Evolutionary conservation across 345 rosid genomes (phyloP), one percentile per base, ranked within the genome.

Genomic region (Corymbia maculata): DNA sequence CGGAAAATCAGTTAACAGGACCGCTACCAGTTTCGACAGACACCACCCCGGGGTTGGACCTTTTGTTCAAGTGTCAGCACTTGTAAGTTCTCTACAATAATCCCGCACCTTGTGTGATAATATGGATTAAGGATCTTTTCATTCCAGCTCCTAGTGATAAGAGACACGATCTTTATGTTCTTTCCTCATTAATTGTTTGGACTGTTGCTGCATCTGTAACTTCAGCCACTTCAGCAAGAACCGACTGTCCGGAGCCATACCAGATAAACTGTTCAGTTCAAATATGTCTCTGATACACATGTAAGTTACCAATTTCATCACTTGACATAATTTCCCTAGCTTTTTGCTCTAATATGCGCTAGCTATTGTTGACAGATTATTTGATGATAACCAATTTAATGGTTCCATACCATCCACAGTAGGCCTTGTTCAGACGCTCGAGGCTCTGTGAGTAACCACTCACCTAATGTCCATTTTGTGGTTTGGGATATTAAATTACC

Each of bases 161-260:
- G 19, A 44, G 22, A 87, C 5, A 85, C 61, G 9, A 59, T 30
- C 52, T 42, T 45, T 17, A 19, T 79, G 52, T 47, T 30, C 49
- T 75, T 42, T 42, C 0, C 0, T 75, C 84, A 21, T 75, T 19
- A 19, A 75, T 13, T 6, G 0, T 75, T 75, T 75, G 28, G 49
- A 75, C 5, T 0, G 84, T 36, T 9, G 84, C 15, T 75, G 49
- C 84, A 10, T 75, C 0, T 4, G 49, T 75, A 42, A 75, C 16
- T 55, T 61, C 92, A 93, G 95, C 70, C 94, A 93, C 90, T 44
- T 92, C 14, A 92, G 93, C 88, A 50, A 50, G 87, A 94, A 94
- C 75, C 85, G 28, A 51, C 92, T 94, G 61, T 87, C 93, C 0
- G 95, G 95, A 32, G 8, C 51, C 47, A 89, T 94, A 87, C 95